Conservation (phyloP, 345 rosid genomes). For the Jatropha curcas region DNA sequence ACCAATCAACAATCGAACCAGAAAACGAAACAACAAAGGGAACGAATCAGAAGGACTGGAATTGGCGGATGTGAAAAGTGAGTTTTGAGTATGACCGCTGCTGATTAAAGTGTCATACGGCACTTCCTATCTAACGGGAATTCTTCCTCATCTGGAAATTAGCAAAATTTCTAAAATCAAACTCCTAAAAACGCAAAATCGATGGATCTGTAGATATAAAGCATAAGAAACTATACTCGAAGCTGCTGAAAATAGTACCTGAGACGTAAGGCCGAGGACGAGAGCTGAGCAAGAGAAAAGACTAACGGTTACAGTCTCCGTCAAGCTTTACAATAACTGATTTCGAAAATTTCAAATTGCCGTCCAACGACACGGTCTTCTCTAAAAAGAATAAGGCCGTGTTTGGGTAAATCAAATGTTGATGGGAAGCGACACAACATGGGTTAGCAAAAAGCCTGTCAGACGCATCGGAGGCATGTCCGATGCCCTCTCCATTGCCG, state of each 20-base stretch:
- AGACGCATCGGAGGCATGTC: conserved; percentile 96
- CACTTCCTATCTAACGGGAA: conserved; percentile 66
- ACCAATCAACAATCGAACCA: conserved; percentile 9
- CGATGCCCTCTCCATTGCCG: conserved; percentile 94
- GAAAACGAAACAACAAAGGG: conserved; percentile 21
- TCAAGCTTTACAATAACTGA: too few relatives aligned
- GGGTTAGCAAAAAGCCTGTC: conserved; percentile 94
- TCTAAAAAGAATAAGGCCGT: not conserved
- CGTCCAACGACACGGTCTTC: not conserved
- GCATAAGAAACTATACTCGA: too few relatives aligned
- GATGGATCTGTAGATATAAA: too few relatives aligned
- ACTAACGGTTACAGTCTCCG: too few relatives aligned
- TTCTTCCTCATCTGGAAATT: conserved; percentile 46
- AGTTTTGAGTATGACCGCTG: conserved; percentile 21
- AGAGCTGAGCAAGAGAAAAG: too few relatives aligned
- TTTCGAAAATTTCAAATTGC: not conserved
- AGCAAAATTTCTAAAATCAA: too few relatives aligned
- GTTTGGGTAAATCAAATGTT: conserved; percentile 47
- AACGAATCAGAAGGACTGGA: conserved; percentile 9
- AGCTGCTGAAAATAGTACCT: too few relatives aligned
- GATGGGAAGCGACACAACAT: conserved; percentile 77
- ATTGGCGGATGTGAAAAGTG: conserved; percentile 26
- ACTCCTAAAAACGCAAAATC: too few relatives aligned
- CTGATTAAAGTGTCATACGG: conserved; percentile 59
- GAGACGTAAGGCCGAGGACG: too few relatives aligned